Evolutionary conservation across 495 filamentous ascomycete genomes (phyloP).

Genomic region (Cladorrhinum samala): DNA sequence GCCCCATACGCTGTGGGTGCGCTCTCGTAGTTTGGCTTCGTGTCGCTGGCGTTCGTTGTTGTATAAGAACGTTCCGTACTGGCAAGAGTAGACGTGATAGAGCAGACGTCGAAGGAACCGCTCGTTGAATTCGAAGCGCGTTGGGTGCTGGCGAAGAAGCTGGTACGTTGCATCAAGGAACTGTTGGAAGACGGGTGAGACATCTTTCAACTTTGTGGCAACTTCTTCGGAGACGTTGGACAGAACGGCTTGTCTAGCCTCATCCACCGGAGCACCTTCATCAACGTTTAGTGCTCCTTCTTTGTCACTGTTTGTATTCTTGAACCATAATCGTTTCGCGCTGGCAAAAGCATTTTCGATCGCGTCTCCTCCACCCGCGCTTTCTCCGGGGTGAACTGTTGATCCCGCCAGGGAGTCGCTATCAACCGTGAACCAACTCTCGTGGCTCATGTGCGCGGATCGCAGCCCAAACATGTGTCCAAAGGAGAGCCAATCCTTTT

Average conservation of each 20-base stretch:
- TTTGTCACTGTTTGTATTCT: conserved; percentile 62
- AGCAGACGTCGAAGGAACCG: conserved; percentile 83
- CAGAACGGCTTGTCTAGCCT: conserved; percentile 21
- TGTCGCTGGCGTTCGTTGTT: conserved; percentile 88
- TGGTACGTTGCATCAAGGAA: conserved; percentile 96
- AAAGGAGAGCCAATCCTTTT: conserved; percentile 98
- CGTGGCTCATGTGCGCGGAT: conserved; percentile 75
- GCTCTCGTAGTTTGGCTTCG: conserved; percentile 62
- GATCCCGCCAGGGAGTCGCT: conserved; percentile 55
- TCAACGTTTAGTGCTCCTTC: conserved; percentile 53
- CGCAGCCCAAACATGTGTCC: conserved; percentile 95
- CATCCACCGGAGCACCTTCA: conserved; percentile 48
- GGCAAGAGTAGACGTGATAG: conserved; percentile 93
- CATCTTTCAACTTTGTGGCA: conserved; percentile 63
- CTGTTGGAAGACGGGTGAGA: conserved; percentile 96
- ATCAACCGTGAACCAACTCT: conserved; percentile 92
- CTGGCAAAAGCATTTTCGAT: conserved; percentile 81
- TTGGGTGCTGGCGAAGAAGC: conserved; percentile 78
- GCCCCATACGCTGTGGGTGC: conserved; percentile 88
- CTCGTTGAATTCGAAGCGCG: conserved; percentile 95
- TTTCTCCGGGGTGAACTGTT: conserved; percentile 48
- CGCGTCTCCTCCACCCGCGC: conserved; percentile 60
- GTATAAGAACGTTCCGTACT: conserved; percentile 94
- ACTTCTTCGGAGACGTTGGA: conserved; percentile 30
- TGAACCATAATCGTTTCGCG: conserved; percentile 85